Evolutionary conservation across 176 grass and related monocot genomes (phyloP).

Genomic region (Saccharum spontaneum): DNA sequence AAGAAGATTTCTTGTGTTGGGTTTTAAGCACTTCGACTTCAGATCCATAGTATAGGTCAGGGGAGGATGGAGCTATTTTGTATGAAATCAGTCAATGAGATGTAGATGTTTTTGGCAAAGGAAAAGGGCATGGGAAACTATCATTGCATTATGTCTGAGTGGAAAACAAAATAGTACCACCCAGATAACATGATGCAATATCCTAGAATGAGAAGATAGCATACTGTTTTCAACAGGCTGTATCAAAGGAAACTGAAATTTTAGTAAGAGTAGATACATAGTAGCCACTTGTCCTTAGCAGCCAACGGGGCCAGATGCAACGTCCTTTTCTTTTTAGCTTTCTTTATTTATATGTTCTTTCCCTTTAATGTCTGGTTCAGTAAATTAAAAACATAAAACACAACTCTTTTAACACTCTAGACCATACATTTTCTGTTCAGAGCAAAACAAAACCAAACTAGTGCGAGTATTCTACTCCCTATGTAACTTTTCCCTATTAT

Average conservation of each 20-base stretch:
- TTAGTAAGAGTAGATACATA: not conserved
- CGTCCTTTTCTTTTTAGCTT: not conserved
- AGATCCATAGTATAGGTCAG: not conserved
- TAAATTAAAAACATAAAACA: constrained; percentile 13
- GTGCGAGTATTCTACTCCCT: no score
- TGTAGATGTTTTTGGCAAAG: not conserved
- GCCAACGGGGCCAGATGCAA: not conserved
- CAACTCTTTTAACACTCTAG: not conserved
- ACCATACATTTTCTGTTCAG: not conserved
- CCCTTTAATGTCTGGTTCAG: not conserved
- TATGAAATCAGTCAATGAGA: not conserved
- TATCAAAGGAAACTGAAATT: not conserved
- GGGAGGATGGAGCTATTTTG: not conserved
- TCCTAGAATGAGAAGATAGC: not conserved
- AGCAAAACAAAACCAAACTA: not conserved
- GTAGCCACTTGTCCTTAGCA: not conserved
- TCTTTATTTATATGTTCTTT: not conserved
- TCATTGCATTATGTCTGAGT: not conserved
- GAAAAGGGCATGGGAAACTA: not conserved
- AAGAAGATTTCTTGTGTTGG: not conserved
- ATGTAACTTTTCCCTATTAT: no score
- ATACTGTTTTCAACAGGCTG: not conserved
- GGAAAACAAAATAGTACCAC: not conserved
- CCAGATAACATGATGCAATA: not conserved
- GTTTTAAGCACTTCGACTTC: not conserved